These are phyloP conservation scores for Ormosia semicastrata DNA, from an alignment of 306 rosid genomes.

Conservation along the genomic window DNA sequence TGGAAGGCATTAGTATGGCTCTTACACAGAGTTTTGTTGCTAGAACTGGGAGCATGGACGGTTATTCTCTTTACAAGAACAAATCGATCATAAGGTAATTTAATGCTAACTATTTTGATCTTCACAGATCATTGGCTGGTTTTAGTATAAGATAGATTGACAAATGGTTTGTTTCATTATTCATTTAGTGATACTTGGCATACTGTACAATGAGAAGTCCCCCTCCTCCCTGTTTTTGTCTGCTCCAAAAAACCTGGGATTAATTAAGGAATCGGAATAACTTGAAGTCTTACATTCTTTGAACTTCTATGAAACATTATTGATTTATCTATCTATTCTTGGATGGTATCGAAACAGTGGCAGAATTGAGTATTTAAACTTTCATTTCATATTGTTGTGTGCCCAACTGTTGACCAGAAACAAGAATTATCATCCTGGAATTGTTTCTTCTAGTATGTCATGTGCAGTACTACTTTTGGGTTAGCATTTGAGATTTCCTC, in stretches of 20 bases:
- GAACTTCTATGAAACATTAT: not conserved
- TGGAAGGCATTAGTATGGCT: not conserved
- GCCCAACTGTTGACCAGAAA: constrained; percentile 5
- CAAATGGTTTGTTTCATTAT: constrained; percentile 7
- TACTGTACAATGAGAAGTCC: not conserved
- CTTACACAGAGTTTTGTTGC: constrained; percentile 23
- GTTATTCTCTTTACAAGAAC: constrained; percentile 84
- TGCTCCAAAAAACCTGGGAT: not conserved
- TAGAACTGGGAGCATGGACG: constrained; percentile 82
- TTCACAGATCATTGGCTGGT: constrained; percentile 2
- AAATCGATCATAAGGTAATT: constrained; percentile 79
- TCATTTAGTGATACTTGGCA: not conserved
- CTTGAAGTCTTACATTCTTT: constrained; percentile 1
- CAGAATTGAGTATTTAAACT: not conserved
- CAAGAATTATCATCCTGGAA: not conserved
- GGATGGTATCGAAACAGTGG: constrained; percentile 1
- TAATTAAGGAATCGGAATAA: not conserved
- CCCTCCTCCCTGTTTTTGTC: not conserved
- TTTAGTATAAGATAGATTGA: not conserved
- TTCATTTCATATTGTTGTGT: not conserved
- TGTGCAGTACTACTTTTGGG: constrained; percentile 3
- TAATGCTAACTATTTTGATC: constrained; percentile 9
- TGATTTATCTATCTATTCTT: constrained; percentile 16
- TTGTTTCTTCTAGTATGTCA: constrained; percentile 9
- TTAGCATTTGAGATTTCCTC: constrained; percentile 11